Evolutionary conservation across 1,139 yeast species (phyloP).

Genomic region (Nadsonia starkeyi-henricii): DNA sequence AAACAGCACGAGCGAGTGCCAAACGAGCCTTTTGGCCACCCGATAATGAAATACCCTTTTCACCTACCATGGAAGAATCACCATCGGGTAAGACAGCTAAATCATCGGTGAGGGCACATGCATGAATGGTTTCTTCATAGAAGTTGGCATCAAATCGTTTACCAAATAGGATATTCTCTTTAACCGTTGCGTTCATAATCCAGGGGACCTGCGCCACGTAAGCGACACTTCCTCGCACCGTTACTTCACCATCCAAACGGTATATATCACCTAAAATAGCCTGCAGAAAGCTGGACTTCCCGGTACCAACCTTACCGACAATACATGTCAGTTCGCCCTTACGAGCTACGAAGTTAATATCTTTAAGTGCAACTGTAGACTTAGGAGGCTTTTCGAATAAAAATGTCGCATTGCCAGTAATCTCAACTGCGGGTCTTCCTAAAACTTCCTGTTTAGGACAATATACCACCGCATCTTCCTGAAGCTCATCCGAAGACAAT

Average conservation of each 20-base stretch:
- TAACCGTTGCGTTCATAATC: conserved; percentile 63
- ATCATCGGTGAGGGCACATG: conserved; percentile 65
- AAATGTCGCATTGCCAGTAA: conserved; percentile 32
- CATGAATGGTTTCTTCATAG: conserved; percentile 53
- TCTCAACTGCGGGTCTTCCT: conserved; percentile 28
- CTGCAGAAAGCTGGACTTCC: conserved; percentile 55
- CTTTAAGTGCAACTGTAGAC: conserved; percentile 23
- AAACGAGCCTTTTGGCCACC: conserved; percentile 90
- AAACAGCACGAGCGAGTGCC: conserved; percentile 77
- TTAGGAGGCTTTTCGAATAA: conserved; percentile 28
- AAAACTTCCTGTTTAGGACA: conserved; percentile 21
- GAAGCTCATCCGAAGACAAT: neutral
- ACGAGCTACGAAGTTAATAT: conserved; percentile 38
- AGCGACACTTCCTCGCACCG: conserved; percentile 44
- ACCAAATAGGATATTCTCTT: conserved; percentile 73
- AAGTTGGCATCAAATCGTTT: conserved; percentile 54
- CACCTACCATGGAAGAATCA: conserved; percentile 75
- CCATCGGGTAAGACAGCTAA: conserved; percentile 64
- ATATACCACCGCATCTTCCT: neutral
- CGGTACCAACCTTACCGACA: conserved; percentile 69
- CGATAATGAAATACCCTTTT: conserved; percentile 74
- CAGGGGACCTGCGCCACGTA: conserved; percentile 75
- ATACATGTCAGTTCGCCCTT: conserved; percentile 55
- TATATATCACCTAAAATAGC: conserved; percentile 47
- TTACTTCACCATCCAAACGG: conserved; percentile 42